A percentile compares a stretch with the other conserved stretches of the same genome.
Evolutionary conservation across 768 basidiomycete species (phyloP).

Genomic region (Lactifluus piperatus): DNA sequence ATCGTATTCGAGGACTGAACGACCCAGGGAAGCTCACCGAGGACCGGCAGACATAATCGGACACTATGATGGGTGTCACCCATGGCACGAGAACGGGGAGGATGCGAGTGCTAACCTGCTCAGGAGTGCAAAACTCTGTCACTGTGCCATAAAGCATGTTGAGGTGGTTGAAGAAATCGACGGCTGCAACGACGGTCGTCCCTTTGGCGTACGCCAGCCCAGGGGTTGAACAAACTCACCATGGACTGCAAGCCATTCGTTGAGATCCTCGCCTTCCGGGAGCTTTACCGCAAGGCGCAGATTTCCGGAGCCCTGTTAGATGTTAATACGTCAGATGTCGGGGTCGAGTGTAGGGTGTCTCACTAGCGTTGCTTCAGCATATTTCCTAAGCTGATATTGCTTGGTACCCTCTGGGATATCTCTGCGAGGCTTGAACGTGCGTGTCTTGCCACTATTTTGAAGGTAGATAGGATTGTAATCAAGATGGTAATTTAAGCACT

Average conservation of each 20-base stretch:
- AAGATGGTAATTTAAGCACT: constrained; percentile 28
- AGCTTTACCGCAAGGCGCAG: constrained; percentile 84
- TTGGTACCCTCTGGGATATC: constrained; percentile 94
- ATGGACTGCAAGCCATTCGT: constrained; percentile 99
- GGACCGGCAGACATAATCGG: constrained; percentile 97
- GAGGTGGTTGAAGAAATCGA: constrained; percentile 99
- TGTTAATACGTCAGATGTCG: neutral
- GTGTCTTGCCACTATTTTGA: constrained; percentile 65
- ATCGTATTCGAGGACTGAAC: neutral
- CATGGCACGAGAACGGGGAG: neutral
- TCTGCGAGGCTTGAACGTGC: constrained; percentile 94
- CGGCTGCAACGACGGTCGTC: constrained; percentile 45
- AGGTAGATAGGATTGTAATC: neutral
- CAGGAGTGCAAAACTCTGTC: constrained; percentile 93
- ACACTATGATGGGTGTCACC: constrained; percentile 41
- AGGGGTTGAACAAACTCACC: constrained; percentile 39
- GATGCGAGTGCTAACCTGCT: constrained; percentile 52
- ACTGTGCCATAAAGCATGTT: constrained; percentile 99
- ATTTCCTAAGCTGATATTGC: constrained; percentile 97
- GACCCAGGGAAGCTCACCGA: constrained; percentile 41
- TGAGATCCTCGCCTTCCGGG: constrained; percentile 94
- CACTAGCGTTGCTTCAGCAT: constrained; percentile 91
- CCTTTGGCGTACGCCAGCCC: neutral
- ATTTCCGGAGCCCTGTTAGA: constrained; percentile 83
- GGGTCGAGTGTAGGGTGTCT: constrained; percentile 17